Conservation (phyloP, 371 early-diverging fungal species). For the Mortierella sp. region DNA sequence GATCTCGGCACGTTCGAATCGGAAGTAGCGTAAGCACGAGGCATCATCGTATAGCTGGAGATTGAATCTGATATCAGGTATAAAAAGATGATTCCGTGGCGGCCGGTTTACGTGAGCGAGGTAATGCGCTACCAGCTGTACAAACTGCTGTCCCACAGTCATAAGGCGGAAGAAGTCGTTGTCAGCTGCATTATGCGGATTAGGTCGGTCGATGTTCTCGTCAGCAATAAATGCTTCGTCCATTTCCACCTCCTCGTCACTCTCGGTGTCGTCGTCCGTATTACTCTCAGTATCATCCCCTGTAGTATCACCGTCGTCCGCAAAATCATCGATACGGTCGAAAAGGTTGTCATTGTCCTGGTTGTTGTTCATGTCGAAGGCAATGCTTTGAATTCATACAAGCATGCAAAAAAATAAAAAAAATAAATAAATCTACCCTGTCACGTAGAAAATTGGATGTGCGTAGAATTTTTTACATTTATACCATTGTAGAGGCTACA, state of each 20-base stretch:
- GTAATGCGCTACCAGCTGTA: not conserved
- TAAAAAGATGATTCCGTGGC: not conserved
- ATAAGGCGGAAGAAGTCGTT: too few relatives aligned
- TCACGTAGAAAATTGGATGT: too few relatives aligned
- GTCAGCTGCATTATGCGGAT: too few relatives aligned
- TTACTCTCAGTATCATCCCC: not conserved
- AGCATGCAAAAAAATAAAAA: too few relatives aligned
- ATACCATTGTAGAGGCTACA: too few relatives aligned
- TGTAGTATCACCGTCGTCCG: not conserved
- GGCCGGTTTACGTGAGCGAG: not conserved
- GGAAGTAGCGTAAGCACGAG: not conserved
- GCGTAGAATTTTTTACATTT: too few relatives aligned
- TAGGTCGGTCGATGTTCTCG: too few relatives aligned
- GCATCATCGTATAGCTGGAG: not conserved
- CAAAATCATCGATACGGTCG: not conserved
- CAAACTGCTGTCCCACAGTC: not conserved
- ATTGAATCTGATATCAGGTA: constrained; percentile 1
- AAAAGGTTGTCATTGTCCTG: too few relatives aligned
- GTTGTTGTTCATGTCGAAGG: too few relatives aligned
- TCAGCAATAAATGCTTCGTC: not conserved
- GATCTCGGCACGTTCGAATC: constrained; percentile 6
- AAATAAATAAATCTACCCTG: too few relatives aligned
- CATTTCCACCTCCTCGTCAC: not conserved
- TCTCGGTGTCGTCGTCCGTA: not conserved
- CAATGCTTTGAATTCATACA: too few relatives aligned